Base-by-base conservation (phyloP, 2,329 filamentous ascomycete genomes). In the Alternaria dauci region DNA sequence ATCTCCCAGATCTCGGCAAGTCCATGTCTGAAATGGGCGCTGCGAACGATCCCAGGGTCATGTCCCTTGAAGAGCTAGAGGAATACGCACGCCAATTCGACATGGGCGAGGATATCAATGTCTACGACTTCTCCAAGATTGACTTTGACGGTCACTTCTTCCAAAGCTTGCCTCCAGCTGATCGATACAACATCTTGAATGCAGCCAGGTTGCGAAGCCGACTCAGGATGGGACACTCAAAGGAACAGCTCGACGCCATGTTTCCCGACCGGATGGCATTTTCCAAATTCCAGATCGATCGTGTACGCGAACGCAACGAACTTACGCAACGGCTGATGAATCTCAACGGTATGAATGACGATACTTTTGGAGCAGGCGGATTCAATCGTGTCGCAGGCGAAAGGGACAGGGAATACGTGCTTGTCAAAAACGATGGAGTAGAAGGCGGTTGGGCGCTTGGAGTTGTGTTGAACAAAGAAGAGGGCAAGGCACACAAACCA, bases 191-290 rank as follows among this genome's bases (percentile, higher is more conserved):
- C 71, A 99, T 99, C 54, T 81, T 99, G 23, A 99, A 99, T 75
- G 95, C 96, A 1, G 95, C 96, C 2, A 86, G 95, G 62, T 76
- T 99, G 62, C 85, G 95, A 58, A 97, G 93, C 77, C 86, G 95
- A 54, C 83, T 99, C 72, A 88, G 95, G 75, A 97, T 99, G 94
- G 95, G 95, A 0, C 87, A 97, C 71, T 96, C 92, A 58, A 98
- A 98, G 78, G 94, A 99, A 66, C 95, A 99, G 79, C 81, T 99
- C 14, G 94, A 98, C 68, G 87, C 85, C 46, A 99, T 99, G 95
- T 99, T 99, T 76, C 94, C 95, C 0, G 91, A 99, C 76, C 88
- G 95, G 26, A 97, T 99, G 93, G 95, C 91, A 0, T 99, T 99
- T 74, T 97, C 94, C 1, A 90, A 86, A 62, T 99, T 99, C 73